phyloP scores from a whole-genome alignment of 306 rosid genomes.

The Begonia fuchsioides region DNA sequence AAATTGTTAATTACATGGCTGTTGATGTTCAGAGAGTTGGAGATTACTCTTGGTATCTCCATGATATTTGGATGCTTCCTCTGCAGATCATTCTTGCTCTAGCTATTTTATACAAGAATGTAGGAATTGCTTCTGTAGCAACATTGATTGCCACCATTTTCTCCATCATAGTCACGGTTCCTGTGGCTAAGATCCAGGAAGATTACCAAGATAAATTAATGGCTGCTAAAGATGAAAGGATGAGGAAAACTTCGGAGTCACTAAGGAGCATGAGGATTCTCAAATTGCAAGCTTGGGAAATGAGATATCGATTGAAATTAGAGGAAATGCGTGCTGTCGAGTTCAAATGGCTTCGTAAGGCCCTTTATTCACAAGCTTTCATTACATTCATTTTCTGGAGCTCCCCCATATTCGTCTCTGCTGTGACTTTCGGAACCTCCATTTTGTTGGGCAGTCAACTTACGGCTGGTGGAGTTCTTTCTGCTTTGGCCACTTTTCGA shows the following conservation, averaged over 20 bases:
- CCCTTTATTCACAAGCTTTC: conserved; percentile 94
- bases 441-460: conserved; percentile 73
- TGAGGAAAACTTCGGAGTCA: conserved; percentile 96
- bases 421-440: conserved; percentile 74
- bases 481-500: conserved; percentile 97
- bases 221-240: conserved; percentile 97
- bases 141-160: conserved; percentile 83
- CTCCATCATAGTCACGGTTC: conserved; percentile 74
- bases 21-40: conserved; percentile 96
- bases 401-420: conserved; percentile 97
- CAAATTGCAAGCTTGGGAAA: conserved; percentile 99
- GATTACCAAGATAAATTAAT: conserved; percentile 86
- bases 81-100: conserved; percentile 89
- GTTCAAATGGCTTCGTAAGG: conserved; percentile 87
- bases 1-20: conserved; percentile 96
- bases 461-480: conserved; percentile 94
- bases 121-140: conserved; percentile 86
- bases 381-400: conserved; percentile 99
- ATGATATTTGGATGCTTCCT: conserved; percentile 99
- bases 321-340: conserved; percentile 95
- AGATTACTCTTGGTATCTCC: conserved; percentile 95
- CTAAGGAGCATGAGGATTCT: conserved; percentile 93
- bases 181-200: conserved; percentile 78
- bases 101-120: conserved; percentile 88
- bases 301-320: conserved; percentile 50